Conservation (phyloP, 768 basidiomycete species). For the Mrakia blollopis region DNA sequence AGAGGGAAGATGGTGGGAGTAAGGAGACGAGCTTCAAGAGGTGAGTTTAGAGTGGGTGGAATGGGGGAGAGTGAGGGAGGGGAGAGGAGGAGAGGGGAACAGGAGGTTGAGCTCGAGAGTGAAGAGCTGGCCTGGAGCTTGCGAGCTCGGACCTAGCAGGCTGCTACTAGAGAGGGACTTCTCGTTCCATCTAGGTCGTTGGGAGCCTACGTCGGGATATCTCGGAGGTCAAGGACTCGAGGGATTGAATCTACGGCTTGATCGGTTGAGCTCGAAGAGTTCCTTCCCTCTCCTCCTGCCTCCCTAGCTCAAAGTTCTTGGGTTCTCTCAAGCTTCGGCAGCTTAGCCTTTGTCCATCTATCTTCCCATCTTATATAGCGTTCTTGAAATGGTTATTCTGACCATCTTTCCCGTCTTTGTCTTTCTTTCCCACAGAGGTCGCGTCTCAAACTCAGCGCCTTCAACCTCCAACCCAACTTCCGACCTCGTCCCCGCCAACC, state of each 20-base stretch:
- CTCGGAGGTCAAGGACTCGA: too few relatives aligned
- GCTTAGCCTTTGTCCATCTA: too few relatives aligned
- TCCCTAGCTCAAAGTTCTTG: background rate
- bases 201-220: too few relatives aligned
- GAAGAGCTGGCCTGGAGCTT: too few relatives aligned
- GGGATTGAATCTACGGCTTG: too few relatives aligned
- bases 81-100: background rate
- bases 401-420: background rate
- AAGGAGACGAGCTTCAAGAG: conserved; percentile 22
- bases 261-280: too few relatives aligned
- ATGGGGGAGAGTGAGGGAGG: background rate
- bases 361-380: too few relatives aligned
- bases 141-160: too few relatives aligned
- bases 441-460: background rate
- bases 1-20: background rate
- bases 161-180: too few relatives aligned
- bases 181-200: too few relatives aligned
- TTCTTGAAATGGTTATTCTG: too few relatives aligned
- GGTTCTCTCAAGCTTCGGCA: background rate
- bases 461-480: conserved; percentile 13
- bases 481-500: conserved; percentile 16
- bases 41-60: conserved; percentile 2
- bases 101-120: background rate
- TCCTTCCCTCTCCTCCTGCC: too few relatives aligned
- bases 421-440: background rate